phyloP scores from a whole-genome alignment of 192 early-diverging fungal genomes.

The Coemansia sp. region DNA sequence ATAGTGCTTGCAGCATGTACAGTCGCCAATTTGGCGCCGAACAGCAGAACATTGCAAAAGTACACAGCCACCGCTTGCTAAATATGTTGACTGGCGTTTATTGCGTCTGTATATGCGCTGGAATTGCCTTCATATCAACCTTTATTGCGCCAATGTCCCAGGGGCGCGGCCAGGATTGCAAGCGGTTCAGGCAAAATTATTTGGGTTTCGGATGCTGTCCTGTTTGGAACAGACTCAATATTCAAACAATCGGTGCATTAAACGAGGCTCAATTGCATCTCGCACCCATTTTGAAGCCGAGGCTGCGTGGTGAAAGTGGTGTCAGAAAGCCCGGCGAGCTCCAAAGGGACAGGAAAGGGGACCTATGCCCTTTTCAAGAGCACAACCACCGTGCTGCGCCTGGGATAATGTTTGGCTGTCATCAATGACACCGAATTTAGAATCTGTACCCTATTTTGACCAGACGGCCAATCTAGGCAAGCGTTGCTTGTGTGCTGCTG shows the following conservation, averaged over 20 bases:
- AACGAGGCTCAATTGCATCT: constrained; percentile 36
- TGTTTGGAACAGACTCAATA: constrained; percentile 5
- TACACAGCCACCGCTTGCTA: constrained; percentile 11
- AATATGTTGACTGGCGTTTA: constrained; percentile 1
- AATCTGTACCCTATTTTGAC: constrained; percentile 17
- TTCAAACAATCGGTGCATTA: constrained; percentile 9
- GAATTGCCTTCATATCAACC: constrained; percentile 6
- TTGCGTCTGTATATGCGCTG: constrained; percentile 11
- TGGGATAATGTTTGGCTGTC: not conserved
- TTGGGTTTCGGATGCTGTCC: not conserved
- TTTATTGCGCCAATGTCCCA: constrained; percentile 10
- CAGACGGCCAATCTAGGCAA: not conserved
- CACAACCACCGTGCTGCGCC: constrained; percentile 9
- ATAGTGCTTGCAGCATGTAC: constrained; percentile 7
- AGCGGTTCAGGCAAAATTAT: not conserved
- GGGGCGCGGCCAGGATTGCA: not conserved
- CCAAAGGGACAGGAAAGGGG: constrained; percentile 5
- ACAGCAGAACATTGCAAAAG: not conserved
- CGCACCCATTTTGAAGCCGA: constrained; percentile 8
- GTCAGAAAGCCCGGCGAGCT: not conserved
- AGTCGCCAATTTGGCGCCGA: constrained; percentile 1
- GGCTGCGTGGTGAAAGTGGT: not conserved
- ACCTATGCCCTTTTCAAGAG: not conserved
- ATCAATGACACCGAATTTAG: constrained; percentile 13
- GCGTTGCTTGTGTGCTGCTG: constrained; percentile 1